Evolutionary conservation across 257 asterid genomes (phyloP), one percentile per base, ranked within the genome.

Genomic region (Ballota nigra): DNA sequence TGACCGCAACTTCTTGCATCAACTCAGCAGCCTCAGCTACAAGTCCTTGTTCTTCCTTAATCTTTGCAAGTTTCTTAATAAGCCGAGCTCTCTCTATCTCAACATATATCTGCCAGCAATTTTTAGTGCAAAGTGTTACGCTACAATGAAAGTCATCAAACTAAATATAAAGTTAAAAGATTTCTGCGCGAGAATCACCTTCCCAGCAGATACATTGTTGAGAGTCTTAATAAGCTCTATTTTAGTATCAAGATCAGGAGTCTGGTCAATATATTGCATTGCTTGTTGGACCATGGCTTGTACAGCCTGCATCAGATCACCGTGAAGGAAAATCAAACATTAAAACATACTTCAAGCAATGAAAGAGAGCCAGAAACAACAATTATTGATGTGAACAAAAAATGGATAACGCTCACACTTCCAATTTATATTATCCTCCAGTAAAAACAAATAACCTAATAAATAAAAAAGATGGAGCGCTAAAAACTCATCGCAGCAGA

Each of bases 1-100:
- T 71, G 24, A 92, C 98, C 84, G 98, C 98, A 84, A 93, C 80
- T 89, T 93, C 98, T 78, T 93, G 98, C 98, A 89, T 93, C 85
- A 93, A 78, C 63, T 93, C 98, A 6, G 98, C 97, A 68, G 98
- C 98, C 73, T 93, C 98, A 13, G 92, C 90, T 69, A 91, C 79
- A 26, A 77, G 87, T 13, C 97, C 96, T 80, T 93, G 96, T 33
- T 86, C 97, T 80, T 93, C 98, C 79, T 88, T 93, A 43, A 93
- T 83, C 78, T 89, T 91, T 2, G 98, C 96, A 11, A 93, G 97
- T 76, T 78, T 93, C 86, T 85, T 93, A 58, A 93, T 89, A 83
- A 93, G 82, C 36, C 98, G 89, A 83, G 98, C 96, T 70, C 98
- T 85, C 85, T 93, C 98, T 43, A 91, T 91, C 88, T 93, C 98